Evolutionary conservation across 129 eudicot genomes (phyloP), one percentile per base, ranked within the genome.

Genomic region (Cynara cardunculus): DNA sequence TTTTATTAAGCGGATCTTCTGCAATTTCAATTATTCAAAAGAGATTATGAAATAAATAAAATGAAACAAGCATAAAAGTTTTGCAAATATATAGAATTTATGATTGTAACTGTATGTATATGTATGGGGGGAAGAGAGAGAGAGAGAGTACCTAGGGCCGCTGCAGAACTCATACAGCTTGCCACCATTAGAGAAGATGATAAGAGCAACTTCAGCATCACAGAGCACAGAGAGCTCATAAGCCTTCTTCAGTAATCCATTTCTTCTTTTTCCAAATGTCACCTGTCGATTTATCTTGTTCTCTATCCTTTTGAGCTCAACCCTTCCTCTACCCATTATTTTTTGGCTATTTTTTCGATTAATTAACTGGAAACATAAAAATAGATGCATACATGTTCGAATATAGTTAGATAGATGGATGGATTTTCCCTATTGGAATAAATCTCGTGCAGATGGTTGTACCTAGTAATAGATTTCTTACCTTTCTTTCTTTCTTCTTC

Each of bases 221-320:
- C 97, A 92, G 4, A 92, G 85, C 73, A 92, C 81, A 10, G 93
- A 86, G 59, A 92, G 90, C 83, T 92, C 95, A 73, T 75, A 81
- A 68, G 85, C 80, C 69, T 81, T 81, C 75, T 82, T 82, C 72
- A 82, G 26, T 14, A 82, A 61, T 5, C 85, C 78, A 69, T 82
- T 76, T 59, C 72, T 82, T 82, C 85, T 78, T 68, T 82, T 82
- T 68, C 77, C 69, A 78, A 83, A 83, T 72, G 86, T 83, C 66
- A 82, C 81, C 34, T 82, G 81, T 32, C 85, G 44, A 76, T 76
- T 82, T 75, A 76, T 76, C 81, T 82, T 82, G 73, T 76, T 70
- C 72, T 76, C 86, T 70, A 76, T 82, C 78, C 86, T 82, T 72
- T 39, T 82, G 46, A 82, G 72, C 78, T 82, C 78, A 72, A 82